Evolutionary conservation across 1,284 basidiomycete species (phyloP).

Genomic region (Macrocystidia cucumis): DNA sequence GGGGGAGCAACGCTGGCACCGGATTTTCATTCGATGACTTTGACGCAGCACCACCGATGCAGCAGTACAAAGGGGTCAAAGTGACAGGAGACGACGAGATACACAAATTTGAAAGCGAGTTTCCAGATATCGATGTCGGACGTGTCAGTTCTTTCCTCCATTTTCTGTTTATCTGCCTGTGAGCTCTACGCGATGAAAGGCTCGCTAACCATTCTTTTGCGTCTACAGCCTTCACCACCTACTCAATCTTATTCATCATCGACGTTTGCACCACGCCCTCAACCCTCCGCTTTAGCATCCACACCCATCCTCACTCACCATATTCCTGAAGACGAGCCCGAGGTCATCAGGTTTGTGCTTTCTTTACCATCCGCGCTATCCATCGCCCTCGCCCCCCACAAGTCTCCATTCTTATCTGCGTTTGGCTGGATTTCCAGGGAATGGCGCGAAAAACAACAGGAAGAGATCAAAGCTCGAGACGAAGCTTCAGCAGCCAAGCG

Average conservation of each 20-base stretch:
- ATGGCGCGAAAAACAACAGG: slow-evolving; percentile 87
- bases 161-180: slow-evolving; percentile 1
- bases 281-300: slow-evolving; percentile 57
- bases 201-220: too few relatives aligned
- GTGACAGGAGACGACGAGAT: slow-evolving; percentile 86
- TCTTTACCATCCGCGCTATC: slow-evolving; percentile 8
- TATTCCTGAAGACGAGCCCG: slow-evolving; percentile 77
- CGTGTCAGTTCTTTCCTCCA: slow-evolving; percentile 32
- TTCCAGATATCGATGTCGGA: slow-evolving; percentile 74
- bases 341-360: slow-evolving; percentile 83
- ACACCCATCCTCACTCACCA: slow-evolving; percentile 69
- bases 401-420: slow-evolving; percentile 4
- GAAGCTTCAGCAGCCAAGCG: slow-evolving; percentile 75
- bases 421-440: too few relatives aligned
- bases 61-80: slow-evolving; percentile 46
- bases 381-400: not conserved
- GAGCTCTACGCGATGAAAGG: too few relatives aligned
- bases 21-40: slow-evolving; percentile 62
- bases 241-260: slow-evolving; percentile 38
- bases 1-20: slow-evolving; percentile 21
- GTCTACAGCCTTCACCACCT: slow-evolving; percentile 16
- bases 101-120: slow-evolving; percentile 86
- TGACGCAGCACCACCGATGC: slow-evolving; percentile 37
- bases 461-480: slow-evolving; percentile 77
- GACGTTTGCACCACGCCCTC: slow-evolving; percentile 67